These are phyloP conservation scores for Penicillium sp. DNA, from an alignment of 2,329 filamentous ascomycete genomes.

Conservation along the genomic window DNA sequence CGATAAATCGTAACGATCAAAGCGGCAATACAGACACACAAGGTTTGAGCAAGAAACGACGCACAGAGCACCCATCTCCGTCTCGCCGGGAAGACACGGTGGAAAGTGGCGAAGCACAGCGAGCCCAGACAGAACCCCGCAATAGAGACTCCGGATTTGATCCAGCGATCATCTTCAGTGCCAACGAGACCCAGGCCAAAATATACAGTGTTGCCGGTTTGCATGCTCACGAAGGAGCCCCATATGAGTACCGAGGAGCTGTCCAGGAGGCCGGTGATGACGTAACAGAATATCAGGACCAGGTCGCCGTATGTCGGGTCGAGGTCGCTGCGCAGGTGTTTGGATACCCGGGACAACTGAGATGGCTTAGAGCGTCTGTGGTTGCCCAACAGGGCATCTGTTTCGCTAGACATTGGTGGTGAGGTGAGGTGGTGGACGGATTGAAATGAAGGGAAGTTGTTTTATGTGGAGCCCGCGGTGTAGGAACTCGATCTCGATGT, in stretches of 20 bases:
- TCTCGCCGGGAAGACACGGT: conserved; percentile 52
- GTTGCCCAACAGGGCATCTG: conserved; percentile 15
- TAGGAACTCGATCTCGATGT: background rate
- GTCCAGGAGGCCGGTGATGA: conserved; percentile 75
- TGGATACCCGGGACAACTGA: background rate
- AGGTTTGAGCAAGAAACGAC: conserved; percentile 57
- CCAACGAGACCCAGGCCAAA: conserved; percentile 66
- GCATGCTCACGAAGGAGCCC: conserved; percentile 81
- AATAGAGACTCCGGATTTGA: conserved; percentile 71
- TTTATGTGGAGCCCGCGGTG: background rate
- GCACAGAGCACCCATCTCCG: conserved; percentile 47
- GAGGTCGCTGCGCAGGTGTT: conserved; percentile 46
- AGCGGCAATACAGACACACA: conserved; percentile 55
- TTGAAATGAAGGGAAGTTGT: background rate
- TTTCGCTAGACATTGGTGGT: conserved; percentile 12
- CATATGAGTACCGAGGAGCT: conserved; percentile 74
- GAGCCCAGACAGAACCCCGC: conserved; percentile 70
- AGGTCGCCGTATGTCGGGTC: conserved; percentile 65
- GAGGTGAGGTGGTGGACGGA: background rate
- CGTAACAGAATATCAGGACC: conserved; percentile 68
- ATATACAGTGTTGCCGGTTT: conserved; percentile 82
- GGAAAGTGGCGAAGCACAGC: conserved; percentile 68
- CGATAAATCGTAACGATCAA: conserved; percentile 54
- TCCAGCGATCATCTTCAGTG: conserved; percentile 60
- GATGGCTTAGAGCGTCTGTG: background rate